Evolutionary conservation across 1,284 basidiomycete genomes (phyloP).

Genomic region (Caloboletus inedulis): DNA sequence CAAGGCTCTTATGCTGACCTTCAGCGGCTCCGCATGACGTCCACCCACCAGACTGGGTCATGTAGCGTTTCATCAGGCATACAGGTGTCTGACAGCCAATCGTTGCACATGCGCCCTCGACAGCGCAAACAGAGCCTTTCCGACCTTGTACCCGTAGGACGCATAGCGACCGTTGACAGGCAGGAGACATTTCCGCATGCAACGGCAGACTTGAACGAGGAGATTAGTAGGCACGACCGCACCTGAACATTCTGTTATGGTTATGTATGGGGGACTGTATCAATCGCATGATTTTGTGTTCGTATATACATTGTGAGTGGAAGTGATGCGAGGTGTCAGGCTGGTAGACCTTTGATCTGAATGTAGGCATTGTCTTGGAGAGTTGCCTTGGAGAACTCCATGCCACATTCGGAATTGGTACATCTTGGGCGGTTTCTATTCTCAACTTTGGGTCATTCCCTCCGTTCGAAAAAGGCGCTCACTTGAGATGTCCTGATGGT

Average conservation of each 20-base stretch:
- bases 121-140: slow-evolving; percentile 60
- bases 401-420: slow-evolving; percentile 37
- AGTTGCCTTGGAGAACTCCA: slow-evolving; percentile 40
- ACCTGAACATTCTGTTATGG: slow-evolving; percentile 17
- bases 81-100: slow-evolving; percentile 34
- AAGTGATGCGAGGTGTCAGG: slow-evolving; percentile 31
- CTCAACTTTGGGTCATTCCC: slow-evolving; percentile 12
- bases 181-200: slow-evolving; percentile 50
- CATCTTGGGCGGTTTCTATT: slow-evolving; percentile 28
- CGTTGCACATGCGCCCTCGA: slow-evolving; percentile 49
- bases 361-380: slow-evolving; percentile 43
- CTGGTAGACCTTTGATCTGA: slow-evolving; percentile 37
- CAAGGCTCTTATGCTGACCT: slow-evolving; percentile 77
- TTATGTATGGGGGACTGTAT: slow-evolving; percentile 14
- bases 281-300: slow-evolving; percentile 23
- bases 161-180: slow-evolving; percentile 57
- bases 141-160: slow-evolving; percentile 58
- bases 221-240: slow-evolving; percentile 44
- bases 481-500: slow-evolving; percentile 38
- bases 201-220: slow-evolving; percentile 65
- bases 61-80: slow-evolving; percentile 19
- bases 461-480: slow-evolving; percentile 17
- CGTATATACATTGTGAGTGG: slow-evolving; percentile 30
- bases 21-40: slow-evolving; percentile 58
- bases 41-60: slow-evolving; percentile 15